phyloP scores from a whole-genome alignment of 2,329 filamentous ascomycete species.

The Cladophialophora yegresii region DNA sequence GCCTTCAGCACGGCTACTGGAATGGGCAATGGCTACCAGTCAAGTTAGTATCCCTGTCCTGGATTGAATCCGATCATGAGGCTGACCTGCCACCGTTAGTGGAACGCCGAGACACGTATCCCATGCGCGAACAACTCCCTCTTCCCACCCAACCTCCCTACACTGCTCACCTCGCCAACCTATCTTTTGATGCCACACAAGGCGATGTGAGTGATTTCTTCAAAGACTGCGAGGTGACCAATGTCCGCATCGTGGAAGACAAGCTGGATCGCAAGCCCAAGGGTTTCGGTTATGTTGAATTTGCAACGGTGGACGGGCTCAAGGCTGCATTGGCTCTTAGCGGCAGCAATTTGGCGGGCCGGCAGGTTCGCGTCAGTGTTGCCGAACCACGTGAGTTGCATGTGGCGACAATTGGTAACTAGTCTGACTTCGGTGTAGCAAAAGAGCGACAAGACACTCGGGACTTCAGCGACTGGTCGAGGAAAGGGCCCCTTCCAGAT shows the following conservation, averaged over 20 bases:
- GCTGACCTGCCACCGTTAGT: slow-evolving; percentile 11
- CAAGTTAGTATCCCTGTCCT: slow-evolving; percentile 36
- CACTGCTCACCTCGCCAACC: slow-evolving; percentile 93
- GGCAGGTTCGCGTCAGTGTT: slow-evolving; percentile 89
- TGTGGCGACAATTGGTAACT: not conserved
- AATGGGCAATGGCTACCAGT: slow-evolving; percentile 42
- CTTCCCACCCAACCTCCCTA: slow-evolving; percentile 90
- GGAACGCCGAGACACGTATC: slow-evolving; percentile 51
- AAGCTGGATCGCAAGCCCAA: slow-evolving; percentile 91
- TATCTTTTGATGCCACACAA: slow-evolving; percentile 89
- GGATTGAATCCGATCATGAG: not conserved
- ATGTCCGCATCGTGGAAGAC: slow-evolving; percentile 94
- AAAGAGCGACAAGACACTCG: slow-evolving; percentile 79
- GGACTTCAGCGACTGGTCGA: slow-evolving; percentile 86
- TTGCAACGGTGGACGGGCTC: slow-evolving; percentile 80
- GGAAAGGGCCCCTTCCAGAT: slow-evolving; percentile 84
- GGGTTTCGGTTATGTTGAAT: slow-evolving; percentile 98
- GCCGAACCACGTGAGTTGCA: slow-evolving; percentile 87
- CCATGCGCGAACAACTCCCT: slow-evolving; percentile 73
- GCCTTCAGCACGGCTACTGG: slow-evolving; percentile 47
- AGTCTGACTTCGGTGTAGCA: slow-evolving; percentile 55
- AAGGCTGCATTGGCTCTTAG: slow-evolving; percentile 87
- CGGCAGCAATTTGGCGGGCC: slow-evolving; percentile 79
- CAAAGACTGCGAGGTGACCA: slow-evolving; percentile 78
- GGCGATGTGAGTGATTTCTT: slow-evolving; percentile 86